These are phyloP conservation scores for Limnanthes douglasii DNA, from an alignment of 345 rosid species.

Conservation along the genomic window DNA sequence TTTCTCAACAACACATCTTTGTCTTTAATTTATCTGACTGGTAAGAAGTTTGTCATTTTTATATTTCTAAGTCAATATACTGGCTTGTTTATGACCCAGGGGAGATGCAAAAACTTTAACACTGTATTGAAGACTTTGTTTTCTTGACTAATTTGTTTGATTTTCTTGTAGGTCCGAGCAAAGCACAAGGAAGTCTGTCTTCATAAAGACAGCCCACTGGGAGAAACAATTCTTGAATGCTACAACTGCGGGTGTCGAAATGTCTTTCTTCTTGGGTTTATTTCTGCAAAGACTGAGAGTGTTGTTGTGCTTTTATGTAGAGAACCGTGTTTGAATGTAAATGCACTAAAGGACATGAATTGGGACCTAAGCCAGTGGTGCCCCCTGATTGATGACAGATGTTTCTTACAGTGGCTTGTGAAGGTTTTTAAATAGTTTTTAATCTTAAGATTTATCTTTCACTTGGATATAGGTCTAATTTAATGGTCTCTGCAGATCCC, in stretches of 20 bases:
- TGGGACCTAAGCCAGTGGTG: slow-evolving; percentile 99
- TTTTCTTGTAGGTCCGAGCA: slow-evolving; percentile 70
- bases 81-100: too few relatives aligned
- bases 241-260: slow-evolving; percentile 98
- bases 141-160: slow-evolving; percentile 3
- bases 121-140: too few relatives aligned
- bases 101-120: too few relatives aligned
- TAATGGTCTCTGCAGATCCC: slow-evolving; percentile 50
- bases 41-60: background rate
- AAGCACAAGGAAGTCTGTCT: slow-evolving; percentile 99
- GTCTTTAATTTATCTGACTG: background rate
- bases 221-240: slow-evolving; percentile 98
- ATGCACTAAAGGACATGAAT: slow-evolving; percentile 99
- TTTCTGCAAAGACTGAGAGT: slow-evolving; percentile 97
- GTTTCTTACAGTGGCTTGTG: slow-evolving; percentile 97
- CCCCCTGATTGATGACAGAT: slow-evolving; percentile 96
- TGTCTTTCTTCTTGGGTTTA: slow-evolving; percentile 96
- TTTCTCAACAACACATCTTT: too few relatives aligned
- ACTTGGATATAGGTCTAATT: background rate
- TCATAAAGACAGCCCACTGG: slow-evolving; percentile 98
- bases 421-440: slow-evolving; percentile 66
- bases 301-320: slow-evolving; percentile 98
- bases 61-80: too few relatives aligned
- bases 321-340: slow-evolving; percentile 96
- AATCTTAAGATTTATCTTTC: background rate